Evolutionary conservation across 805 yeast species (phyloP), one percentile per base, ranked within the genome.

Genomic region (Ogataea trehalophila): DNA sequence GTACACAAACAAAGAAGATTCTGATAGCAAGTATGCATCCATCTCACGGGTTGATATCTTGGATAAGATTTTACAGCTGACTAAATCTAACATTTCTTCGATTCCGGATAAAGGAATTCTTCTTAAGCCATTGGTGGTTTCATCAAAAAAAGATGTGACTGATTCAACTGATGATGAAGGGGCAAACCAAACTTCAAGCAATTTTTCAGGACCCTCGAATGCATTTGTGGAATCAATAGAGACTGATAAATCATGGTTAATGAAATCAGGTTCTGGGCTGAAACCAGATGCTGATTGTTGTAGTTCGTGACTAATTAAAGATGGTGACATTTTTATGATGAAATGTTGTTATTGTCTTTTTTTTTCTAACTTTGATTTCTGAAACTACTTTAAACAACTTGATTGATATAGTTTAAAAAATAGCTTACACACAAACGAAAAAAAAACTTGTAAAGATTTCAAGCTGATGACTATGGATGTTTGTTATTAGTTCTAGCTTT

Each of bases 131-230:
- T 70, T 72, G 7, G 41, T 20, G 23, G 20, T n/a, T 9, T 35
- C 35, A 26, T 22, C 18, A 34, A 39, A 39, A 23, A 44, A 39
- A 4, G 34, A n/a, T n/a, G 39, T 15, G 3, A 15, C 23, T 1
- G 78, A 77, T 6, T 54, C 45, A n/a, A 65, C 55, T 23, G 61
- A 49, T 37, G 70, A 71, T 36, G 73, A 66, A 13, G 83, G 77
- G 57, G 83, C 81, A 63, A 90, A 83, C 97, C 97, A 91, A 49
- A 92, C 73, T 65, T 92, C 97, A 38, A 94, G 73, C 48, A 92
- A 73, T 67, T 92, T 94, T 67, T 92, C 98, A 33, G 99, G 98
- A 6, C 99, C 98, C 72, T 92, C 98, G 63, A 92, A 92, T 2
- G 97, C 96, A 61, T 81, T 85, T 14, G 95, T 76, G 17, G 97